Conservation (phyloP, 768 basidiomycete species). For the Mycena sanguinolenta region DNA sequence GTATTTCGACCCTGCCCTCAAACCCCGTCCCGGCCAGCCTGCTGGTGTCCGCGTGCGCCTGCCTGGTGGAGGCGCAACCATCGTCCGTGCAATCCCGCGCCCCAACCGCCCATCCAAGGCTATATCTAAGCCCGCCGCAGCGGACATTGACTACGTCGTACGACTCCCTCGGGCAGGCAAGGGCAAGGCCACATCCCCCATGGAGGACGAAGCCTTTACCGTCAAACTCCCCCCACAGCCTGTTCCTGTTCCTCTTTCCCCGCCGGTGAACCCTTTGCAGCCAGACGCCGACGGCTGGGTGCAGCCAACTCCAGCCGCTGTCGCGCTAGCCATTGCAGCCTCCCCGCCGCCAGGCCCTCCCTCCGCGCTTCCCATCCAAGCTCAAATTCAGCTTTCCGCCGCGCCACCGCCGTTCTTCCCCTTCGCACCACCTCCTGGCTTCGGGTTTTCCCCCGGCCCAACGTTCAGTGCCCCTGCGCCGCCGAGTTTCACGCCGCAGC, state of each 20-base stretch:
- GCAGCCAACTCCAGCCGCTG: constrained; percentile 29
- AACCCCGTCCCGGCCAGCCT: constrained; percentile 69
- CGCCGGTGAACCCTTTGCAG: constrained; percentile 20
- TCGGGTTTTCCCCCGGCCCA: constrained; percentile 12
- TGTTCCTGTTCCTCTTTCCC: background rate
- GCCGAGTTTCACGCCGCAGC: constrained; percentile 4
- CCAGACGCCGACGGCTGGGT: constrained; percentile 39
- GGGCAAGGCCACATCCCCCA: background rate
- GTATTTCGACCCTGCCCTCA: constrained; percentile 71
- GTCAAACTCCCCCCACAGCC: constrained; percentile 26
- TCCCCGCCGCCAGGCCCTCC: constrained; percentile 19
- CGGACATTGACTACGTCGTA: constrained; percentile 28
- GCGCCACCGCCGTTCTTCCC: constrained; percentile 17
- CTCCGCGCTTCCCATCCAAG: constrained; percentile 8
- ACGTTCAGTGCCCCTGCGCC: background rate
- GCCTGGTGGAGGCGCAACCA: constrained; percentile 59
- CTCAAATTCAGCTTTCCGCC: background rate
- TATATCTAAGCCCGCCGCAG: constrained; percentile 35
- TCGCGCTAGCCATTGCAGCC: constrained; percentile 22
- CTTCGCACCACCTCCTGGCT: constrained; percentile 15
- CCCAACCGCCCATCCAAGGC: constrained; percentile 28
- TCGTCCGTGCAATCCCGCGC: constrained; percentile 56
- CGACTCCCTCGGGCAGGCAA: constrained; percentile 31
- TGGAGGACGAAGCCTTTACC: constrained; percentile 15
- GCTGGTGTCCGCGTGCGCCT: constrained; percentile 73